Base-by-base conservation (phyloP, 2,329 filamentous ascomycete species). In the Scytalidium sp. region DNA sequence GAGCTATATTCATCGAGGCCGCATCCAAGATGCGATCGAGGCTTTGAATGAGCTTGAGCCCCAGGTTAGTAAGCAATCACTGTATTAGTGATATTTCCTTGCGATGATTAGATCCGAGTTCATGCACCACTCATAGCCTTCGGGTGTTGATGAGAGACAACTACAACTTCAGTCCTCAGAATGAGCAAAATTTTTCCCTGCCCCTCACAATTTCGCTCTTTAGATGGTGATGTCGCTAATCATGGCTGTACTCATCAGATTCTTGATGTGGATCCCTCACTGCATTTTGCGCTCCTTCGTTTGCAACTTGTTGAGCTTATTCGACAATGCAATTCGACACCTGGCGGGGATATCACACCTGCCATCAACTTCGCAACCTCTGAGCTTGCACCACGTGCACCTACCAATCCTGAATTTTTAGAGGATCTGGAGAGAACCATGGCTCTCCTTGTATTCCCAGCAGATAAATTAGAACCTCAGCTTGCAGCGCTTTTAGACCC, bases 101-200 rank as follows among this genome's bases (percentile, higher is more conserved):
- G 79, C 81, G 72, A 92, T 94, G 94, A 99, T 99, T 96, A 96
- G 78, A 89, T 78, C 80, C 79, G 54, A 55, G 87, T 92, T 96
- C 93, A 99, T 99, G 94, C 94, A 99, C 94, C 94, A 99, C 94
- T 91, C 94, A 90, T 83, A 78, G 78, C 80, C 83, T 84, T 81
- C 77, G 78, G 83, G 84, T 85, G 73, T 83, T 94, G 94, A 95
- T 95, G 93, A 97, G 80, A 83, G 84, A 85, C 77, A 75, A 75
- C 73, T 76, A 74, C 72, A 73, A 82, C 85, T 88, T 88, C 85
- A 89, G 83, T 88, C 83, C 81, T 88, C 83, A 88, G 82, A 85
- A 91, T 94, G 90, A 95, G 77, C 79, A 74, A 70, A 43, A 50
- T 23, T 25, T n/a, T 50, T 40, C 41, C 29, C 21, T 44, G 19